These are phyloP conservation scores for Leucosporidium yakuticum DNA, from an alignment of 768 basidiomycete species.

Conservation along the genomic window DNA sequence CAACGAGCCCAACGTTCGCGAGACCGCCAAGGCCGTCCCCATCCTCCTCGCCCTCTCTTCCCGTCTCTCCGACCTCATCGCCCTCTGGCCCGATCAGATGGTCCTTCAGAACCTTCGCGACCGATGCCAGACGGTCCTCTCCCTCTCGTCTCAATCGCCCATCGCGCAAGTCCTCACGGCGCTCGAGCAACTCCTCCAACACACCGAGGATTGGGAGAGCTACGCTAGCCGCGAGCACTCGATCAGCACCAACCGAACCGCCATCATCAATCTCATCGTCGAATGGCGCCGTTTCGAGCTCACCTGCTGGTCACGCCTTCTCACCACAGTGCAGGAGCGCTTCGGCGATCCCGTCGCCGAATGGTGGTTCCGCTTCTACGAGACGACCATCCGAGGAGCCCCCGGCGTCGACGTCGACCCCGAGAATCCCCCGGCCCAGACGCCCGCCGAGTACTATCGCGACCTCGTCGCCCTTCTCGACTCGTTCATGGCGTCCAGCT, in stretches of 20 bases:
- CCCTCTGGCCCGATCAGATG: constrained; percentile 96
- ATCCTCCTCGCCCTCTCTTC: constrained; percentile 52
- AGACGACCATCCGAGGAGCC: constrained; percentile 46
- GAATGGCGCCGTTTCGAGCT: constrained; percentile 87
- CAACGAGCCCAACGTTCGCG: constrained; percentile 59
- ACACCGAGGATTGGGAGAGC: constrained; percentile 93
- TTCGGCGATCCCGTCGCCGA: constrained; percentile 51
- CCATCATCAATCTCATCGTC: constrained; percentile 66
- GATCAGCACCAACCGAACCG: constrained; percentile 60
- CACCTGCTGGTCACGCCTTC: constrained; percentile 72
- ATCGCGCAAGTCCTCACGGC: constrained; percentile 75
- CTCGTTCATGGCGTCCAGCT: constrained; percentile 64
- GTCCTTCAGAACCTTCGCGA: constrained; percentile 76
- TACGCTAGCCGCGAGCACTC: constrained; percentile 89
- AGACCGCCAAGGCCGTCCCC: constrained; percentile 58
- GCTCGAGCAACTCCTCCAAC: constrained; percentile 74
- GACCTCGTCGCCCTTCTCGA: constrained; percentile 71
- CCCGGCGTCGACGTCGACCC: constrained; percentile 45
- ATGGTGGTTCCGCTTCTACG: constrained; percentile 91
- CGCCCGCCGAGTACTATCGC: constrained; percentile 45
- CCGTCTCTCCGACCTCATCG: constrained; percentile 56
- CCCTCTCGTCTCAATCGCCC: constrained; percentile 60
- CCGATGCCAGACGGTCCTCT: constrained; percentile 62
- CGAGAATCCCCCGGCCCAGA: constrained; percentile 35
- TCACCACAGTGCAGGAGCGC: constrained; percentile 60